Base-by-base conservation (phyloP, 768 basidiomycete genomes). In the Mrakia gelida region DNA sequence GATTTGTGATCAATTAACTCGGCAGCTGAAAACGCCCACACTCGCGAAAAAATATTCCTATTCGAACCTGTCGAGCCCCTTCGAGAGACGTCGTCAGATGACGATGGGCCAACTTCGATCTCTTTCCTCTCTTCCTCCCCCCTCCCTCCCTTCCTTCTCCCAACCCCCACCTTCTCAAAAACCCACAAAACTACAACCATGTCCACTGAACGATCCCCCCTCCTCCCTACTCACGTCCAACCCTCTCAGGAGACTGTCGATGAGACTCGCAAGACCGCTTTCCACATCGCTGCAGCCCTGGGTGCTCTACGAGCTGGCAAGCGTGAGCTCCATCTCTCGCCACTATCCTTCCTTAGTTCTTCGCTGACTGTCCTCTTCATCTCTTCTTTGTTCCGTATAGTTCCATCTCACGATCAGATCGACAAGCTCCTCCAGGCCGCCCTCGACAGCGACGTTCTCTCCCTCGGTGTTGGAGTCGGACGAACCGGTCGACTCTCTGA, bases 401-500 rank as follows among this genome's bases (percentile, higher is more conserved):
- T 78, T 9, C 77, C 77, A 7, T 65, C 77, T 15, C 63, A 78
- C 71, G 56, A 68, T 7, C 77, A 78, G 73, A 61, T 78, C 52
- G 72, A 75, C 67, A n/a, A 16, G 8, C 73, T 78, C 7, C 72
- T 78, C 73, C 30, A 68, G 4, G 43, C 59, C 13, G 73, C 77
- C 32, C 78, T 79, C 62, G 78, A 71, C 28, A 41, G 32, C 18
- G 78, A 75, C 63, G 49, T 79, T 11, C 78, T 79, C 52, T 72
- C 74, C 16, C 75, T 73, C 73, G 78, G 74, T 28, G 65, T 79
- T 59, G 75, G 71, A 18, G n/a, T 28, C 26, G 70, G 71, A 8
- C 79, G 85, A 49, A 83, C 84, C n/a, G 84, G 84, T 0, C 71
- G 84, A 52, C 80, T 85, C 10, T 82, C 82, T 21, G 68, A 78